Base-by-base conservation (phyloP, 768 basidiomycete genomes). In the Agaricus bisporus region DNA sequence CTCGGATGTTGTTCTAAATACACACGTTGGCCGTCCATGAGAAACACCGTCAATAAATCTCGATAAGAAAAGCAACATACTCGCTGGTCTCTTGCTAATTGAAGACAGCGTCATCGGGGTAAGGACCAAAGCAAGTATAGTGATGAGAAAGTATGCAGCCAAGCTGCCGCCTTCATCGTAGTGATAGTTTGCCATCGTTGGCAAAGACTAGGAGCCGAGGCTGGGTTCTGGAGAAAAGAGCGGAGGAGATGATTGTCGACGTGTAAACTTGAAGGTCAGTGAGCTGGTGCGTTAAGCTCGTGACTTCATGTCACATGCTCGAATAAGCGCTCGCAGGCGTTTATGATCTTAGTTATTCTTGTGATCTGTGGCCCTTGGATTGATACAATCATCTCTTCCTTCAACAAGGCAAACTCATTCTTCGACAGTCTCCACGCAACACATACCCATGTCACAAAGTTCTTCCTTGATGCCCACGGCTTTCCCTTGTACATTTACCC, bases 111-210 rank as follows among this genome's bases (percentile, higher is more conserved):
- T 88, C 57, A 88, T 67, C 0, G 95, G 95, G 35, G 91, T 67
- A 55, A 98, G 82, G 41, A 92, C 63, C 60, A 98, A 77, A 52
- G 85, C 82, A 59, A 98, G 84, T 66, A 97, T 85, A 7, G 93
- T 91, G 51, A 98, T 82, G 56, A 93, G 70, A 70, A 98, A 98
- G 73, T 94, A 98, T 36, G 83, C 79, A 62, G 89, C 88, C 86
- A 92, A 86, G 58, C 82, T 83, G 59, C 91, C 90, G 44, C 79
- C 78, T 73, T 91, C 89, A 68, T 92, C 90, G 67, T 92, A 92
- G 70, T 83, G 77, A 72, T 91, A 91, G 59, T 85, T 81, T 60
- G 86, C 86, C 88, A 90, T 86, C 60, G 58, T 60, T 64, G 64
- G 61, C 58, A 41, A 58, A 49, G 9, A 39, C 42, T 48, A 37